Base-by-base conservation (phyloP, 148 eudicot species). In the Rhododendron simsii region DNA sequence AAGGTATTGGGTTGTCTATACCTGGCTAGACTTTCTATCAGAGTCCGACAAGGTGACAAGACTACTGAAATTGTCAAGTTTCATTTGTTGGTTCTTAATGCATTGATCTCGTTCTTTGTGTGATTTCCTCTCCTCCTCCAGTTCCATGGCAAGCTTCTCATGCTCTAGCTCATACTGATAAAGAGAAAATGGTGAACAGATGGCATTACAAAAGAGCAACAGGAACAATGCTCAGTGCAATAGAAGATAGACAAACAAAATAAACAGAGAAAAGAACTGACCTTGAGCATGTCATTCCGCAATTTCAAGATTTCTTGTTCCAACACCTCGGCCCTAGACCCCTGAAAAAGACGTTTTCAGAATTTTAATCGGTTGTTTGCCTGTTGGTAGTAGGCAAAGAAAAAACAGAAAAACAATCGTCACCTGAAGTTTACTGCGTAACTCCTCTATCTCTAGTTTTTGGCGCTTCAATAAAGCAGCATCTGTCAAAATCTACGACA, bases 401-500 rank as follows among this genome's bases (percentile, higher is more conserved):
- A 39, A 28, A 80, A 12, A 69, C 20, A 21, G 4, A 86, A 51
- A 78, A 41, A 84, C 21, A 1, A 84, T 35, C 11, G 86, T 87
- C 51, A 97, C 99, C 98, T 95, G 92, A 90, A 97, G 98, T 90
- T 95, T 95, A 73, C 86, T 85, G 53, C 93, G 98, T 69, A 97
- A 81, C 59, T 95, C 98, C 89, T 97, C 98, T 82, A 97, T 97
- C 92, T 95, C 99, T 86, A 92, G 83, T 81, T 92, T 97, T 89
- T 95, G 99, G 65, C 96, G 92, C 93, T 97, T 97, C 85, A 97
- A 65, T 86, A 97, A 89, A 86, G 99, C 99, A 48, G 98, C 99
- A 90, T 97, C 99, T 82, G 98, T 94, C 89, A 97, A 86, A 87
- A 97, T 97, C 98, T 97, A 86, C 78, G 86, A 84, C 50, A 86